Evolutionary conservation across 2,329 filamentous ascomycete species (phyloP).

Genomic region (Epichloe brachyelytri): DNA sequence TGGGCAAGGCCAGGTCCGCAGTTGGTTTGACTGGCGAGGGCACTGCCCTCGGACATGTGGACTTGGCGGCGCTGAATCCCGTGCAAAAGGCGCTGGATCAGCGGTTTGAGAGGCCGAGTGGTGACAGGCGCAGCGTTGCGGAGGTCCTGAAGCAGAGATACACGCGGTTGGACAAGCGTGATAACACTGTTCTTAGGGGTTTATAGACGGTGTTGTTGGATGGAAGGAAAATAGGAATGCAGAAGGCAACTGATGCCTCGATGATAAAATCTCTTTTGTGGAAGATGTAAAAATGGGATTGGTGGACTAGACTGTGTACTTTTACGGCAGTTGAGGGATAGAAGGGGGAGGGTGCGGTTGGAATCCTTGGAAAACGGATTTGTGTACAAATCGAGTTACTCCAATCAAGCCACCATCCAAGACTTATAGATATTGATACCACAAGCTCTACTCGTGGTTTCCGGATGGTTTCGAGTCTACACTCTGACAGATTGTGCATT

Average conservation of each 20-base stretch:
- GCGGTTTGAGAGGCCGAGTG: constrained; percentile 33
- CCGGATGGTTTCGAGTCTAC: no score
- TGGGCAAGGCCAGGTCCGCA: constrained; percentile 24
- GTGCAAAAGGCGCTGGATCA: constrained; percentile 38
- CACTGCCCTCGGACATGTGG: constrained; percentile 7
- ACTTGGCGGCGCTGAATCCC: constrained; percentile 17
- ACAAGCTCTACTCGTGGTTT: no score
- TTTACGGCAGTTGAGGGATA: background rate
- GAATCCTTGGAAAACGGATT: background rate
- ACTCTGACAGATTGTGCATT: no score
- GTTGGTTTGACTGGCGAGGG: constrained; percentile 18
- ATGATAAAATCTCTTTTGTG: background rate
- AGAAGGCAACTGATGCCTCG: background rate
- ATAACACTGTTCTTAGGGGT: constrained; percentile 31
- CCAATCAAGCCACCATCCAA: no score
- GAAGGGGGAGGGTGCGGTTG: background rate
- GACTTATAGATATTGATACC: no score
- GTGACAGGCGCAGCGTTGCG: constrained; percentile 35
- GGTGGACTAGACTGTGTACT: background rate
- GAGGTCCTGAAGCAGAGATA: constrained; percentile 44
- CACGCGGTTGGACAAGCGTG: constrained; percentile 31
- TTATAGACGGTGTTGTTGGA: constrained; percentile 12
- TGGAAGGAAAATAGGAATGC: background rate
- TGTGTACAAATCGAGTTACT: background rate
- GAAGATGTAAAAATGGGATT: background rate